Evolutionary conservation across 768 basidiomycete genomes (phyloP).

Genomic region (Termitomyces titanicus): DNA sequence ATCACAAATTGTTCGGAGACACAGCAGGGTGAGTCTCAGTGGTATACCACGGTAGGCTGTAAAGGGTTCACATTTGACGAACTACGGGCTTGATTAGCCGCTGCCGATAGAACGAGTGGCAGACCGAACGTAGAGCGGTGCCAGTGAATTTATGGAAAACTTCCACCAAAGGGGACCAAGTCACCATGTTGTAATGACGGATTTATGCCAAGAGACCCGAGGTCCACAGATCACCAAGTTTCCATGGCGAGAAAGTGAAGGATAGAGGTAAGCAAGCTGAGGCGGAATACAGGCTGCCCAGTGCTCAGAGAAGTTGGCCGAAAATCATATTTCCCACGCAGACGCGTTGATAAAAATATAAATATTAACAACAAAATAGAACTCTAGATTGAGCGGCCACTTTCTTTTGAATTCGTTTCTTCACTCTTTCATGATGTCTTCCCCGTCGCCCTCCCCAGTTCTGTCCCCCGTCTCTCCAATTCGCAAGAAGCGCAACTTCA

Average conservation of each 20-base stretch:
- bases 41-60: not conserved
- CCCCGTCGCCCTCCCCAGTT: slow-evolving; percentile 8
- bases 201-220: not conserved
- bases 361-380: slow-evolving; percentile 6
- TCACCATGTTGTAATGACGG: not conserved
- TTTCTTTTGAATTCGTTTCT: slow-evolving; percentile 2
- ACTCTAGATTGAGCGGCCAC: slow-evolving; percentile 6
- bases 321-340: slow-evolving; percentile 10
- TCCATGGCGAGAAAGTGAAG: slow-evolving; percentile 11
- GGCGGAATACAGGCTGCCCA: too few species aligned
- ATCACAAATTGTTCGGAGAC: too few species aligned
- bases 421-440: slow-evolving; percentile 5
- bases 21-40: not conserved
- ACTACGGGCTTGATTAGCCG: not conserved
- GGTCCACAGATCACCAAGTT: not conserved
- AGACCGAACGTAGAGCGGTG: not conserved
- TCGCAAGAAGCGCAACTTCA: slow-evolving; percentile 92
- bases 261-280: too few species aligned
- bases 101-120: not conserved
- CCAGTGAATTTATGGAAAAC: not conserved
- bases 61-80: not conserved
- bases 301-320: too few species aligned
- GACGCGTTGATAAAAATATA: slow-evolving; percentile 12
- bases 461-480: slow-evolving; percentile 38
- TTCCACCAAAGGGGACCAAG: not conserved